Evolutionary conservation across 768 basidiomycete genomes (phyloP).

Genomic region (Lactarius akahatsu): DNA sequence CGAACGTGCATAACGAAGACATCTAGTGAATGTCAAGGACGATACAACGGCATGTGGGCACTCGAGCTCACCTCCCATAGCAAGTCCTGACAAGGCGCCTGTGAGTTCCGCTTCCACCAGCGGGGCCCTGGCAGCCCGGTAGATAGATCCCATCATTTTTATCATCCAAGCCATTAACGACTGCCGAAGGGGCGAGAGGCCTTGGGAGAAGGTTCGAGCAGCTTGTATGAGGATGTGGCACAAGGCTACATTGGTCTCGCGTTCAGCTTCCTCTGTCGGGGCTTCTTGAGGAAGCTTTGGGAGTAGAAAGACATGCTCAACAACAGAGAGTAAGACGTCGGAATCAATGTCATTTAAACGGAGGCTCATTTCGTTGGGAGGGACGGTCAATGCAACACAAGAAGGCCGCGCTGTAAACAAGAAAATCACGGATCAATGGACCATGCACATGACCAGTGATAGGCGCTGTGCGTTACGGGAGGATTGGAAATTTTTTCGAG

Average conservation of each 20-base stretch:
- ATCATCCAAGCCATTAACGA: conserved; percentile 1
- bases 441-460: neutral
- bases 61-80: neutral
- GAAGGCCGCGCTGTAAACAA: neutral
- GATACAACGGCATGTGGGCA: neutral
- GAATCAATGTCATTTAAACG: neutral
- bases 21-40: neutral
- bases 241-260: neutral
- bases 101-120: neutral
- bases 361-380: neutral
- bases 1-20: conserved; percentile 17
- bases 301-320: conserved; percentile 20
- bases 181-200: neutral
- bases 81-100: neutral
- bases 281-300: conserved; percentile 22
- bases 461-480: neutral
- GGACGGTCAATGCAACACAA: neutral
- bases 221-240: conserved; percentile 15
- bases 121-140: neutral
- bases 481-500: no score
- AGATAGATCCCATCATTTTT: conserved; percentile 8
- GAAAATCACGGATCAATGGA: no score
- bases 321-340: neutral
- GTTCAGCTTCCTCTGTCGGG: neutral
- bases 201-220: neutral